Evolutionary conservation across 352 stramenopile genomes (phyloP).

Genomic region (Phytophthora idaei): DNA sequence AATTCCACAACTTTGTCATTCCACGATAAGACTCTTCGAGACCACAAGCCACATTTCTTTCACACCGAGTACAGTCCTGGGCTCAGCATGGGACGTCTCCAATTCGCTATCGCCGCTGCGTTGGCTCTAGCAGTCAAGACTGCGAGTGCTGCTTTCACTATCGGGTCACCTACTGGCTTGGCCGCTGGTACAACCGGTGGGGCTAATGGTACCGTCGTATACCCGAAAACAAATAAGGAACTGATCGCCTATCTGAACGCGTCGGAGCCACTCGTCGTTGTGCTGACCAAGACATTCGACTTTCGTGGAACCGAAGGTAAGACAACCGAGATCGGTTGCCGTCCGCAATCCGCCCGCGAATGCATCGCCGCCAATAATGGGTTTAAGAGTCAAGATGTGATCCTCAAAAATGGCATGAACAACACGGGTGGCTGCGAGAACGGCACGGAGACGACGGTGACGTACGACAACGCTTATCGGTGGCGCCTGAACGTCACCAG

Average conservation of each 20-base stretch:
- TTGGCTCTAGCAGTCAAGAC: conserved; percentile 12
- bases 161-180: conserved; percentile 29
- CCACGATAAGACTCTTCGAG: not conserved
- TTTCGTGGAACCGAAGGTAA: conserved; percentile 40
- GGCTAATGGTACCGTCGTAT: conserved; percentile 29
- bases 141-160: conserved; percentile 16
- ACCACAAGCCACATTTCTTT: not conserved
- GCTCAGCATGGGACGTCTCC: conserved; percentile 5
- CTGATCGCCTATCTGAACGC: conserved; percentile 38
- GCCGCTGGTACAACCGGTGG: conserved; percentile 38
- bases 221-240: conserved; percentile 36
- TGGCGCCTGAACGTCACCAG: conserved; percentile 35
- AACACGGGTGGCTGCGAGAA: conserved; percentile 44
- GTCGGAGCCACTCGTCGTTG: not conserved
- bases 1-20: not conserved
- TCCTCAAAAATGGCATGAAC: not conserved
- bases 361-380: not conserved
- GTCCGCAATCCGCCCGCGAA: not conserved
- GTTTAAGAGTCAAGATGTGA: not conserved
- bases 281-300: conserved; percentile 41
- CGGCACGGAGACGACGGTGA: conserved; percentile 26
- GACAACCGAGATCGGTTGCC: conserved; percentile 38
- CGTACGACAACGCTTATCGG: conserved; percentile 21
- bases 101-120: conserved; percentile 7
- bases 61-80: not conserved